phyloP scores from a whole-genome alignment of 2,329 filamentous ascomycete genomes.

The Fusarium sp. region DNA sequence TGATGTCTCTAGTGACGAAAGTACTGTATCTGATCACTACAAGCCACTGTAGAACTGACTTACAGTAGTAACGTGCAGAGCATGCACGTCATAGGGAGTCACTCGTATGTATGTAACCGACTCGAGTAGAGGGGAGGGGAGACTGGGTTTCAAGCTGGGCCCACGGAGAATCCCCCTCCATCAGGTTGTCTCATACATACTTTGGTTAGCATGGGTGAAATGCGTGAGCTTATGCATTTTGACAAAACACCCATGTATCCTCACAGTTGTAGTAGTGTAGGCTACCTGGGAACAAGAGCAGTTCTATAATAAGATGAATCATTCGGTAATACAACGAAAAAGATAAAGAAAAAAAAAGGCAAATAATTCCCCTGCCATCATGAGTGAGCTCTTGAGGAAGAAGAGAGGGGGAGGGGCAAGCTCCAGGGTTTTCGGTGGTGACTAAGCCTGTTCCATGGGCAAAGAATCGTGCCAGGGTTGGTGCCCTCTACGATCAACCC shows the following conservation, averaged over 20 bases:
- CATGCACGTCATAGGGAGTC: constrained; percentile 31
- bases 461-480: constrained; percentile 33
- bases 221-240: neutral
- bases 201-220: neutral
- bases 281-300: neutral
- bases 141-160: constrained; percentile 25
- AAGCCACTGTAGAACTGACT: neutral
- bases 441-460: constrained; percentile 8
- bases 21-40: neutral
- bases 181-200: neutral
- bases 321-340: neutral
- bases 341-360: neutral
- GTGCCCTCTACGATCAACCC: constrained; percentile 28
- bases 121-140: constrained; percentile 5
- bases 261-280: neutral
- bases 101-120: constrained; percentile 16
- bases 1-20: neutral
- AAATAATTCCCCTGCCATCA: neutral
- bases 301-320: neutral
- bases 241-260: neutral
- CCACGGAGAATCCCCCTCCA: constrained; percentile 22
- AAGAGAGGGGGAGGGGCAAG: constrained; percentile 25
- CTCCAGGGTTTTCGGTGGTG: constrained; percentile 6
- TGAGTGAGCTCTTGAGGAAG: neutral
- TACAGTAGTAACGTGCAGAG: neutral